Percentiles rank a stretch among this genome's conserved stretches.
These are phyloP conservation scores for Colletotrichum acutatum DNA, from an alignment of 2,329 filamentous ascomycete genomes.

Conservation along the genomic window DNA sequence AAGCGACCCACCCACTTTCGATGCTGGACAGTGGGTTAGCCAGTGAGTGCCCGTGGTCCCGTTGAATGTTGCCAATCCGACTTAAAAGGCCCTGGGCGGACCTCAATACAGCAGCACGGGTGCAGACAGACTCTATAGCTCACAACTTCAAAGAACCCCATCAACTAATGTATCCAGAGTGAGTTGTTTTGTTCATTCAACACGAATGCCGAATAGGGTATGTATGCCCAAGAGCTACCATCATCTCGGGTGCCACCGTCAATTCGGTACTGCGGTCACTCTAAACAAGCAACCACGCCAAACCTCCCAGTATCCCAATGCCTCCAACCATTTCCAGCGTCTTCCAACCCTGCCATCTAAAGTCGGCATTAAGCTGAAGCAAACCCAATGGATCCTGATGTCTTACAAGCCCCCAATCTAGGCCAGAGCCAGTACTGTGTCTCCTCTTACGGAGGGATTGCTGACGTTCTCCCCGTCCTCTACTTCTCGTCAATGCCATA, in stretches of 20 bases:
- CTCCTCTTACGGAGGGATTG: conserved; percentile 26
- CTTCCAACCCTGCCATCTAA: conserved; percentile 73
- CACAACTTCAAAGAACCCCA: no score
- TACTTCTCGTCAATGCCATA: conserved; percentile 16
- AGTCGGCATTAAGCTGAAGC: conserved; percentile 73
- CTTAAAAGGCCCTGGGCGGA: background rate
- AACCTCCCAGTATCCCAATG: conserved; percentile 77
- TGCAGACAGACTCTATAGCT: no score
- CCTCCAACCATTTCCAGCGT: conserved; percentile 80
- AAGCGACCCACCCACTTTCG: background rate
- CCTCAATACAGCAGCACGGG: no score
- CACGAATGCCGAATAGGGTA: no score
- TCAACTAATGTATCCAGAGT: no score
- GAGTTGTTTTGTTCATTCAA: no score
- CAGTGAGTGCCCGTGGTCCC: no score
- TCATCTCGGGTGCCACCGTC: no score
- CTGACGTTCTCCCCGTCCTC: background rate
- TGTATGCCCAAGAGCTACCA: no score
- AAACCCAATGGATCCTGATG: conserved; percentile 84
- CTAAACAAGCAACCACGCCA: conserved; percentile 68
- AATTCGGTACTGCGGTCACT: background rate
- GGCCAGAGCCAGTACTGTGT: conserved; percentile 36
- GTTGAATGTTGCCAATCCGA: background rate
- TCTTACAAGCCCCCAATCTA: conserved; percentile 48
- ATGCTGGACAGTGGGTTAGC: background rate